Base-by-base conservation (phyloP, 306 rosid genomes). In the Dryas alaskensis region DNA sequence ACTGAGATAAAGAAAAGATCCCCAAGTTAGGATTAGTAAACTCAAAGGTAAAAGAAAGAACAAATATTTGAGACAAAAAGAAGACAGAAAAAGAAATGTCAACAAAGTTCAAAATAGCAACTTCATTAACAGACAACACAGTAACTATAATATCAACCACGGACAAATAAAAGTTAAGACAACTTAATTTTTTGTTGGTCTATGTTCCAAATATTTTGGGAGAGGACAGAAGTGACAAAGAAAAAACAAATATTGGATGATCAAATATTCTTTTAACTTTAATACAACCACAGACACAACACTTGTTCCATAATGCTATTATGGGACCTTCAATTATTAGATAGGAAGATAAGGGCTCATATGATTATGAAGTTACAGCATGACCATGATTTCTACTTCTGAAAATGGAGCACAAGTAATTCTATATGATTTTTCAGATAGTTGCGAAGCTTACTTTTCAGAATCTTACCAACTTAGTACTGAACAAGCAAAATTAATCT, bases 1-100 rank as follows among this genome's bases (percentile, higher is more conserved):
- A 81, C 99, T 95, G 82, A 44, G 31, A 72, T 22, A 42, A 77
- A 78, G 81, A 75, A 48, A 51, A 80, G 13, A 51, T 60, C 22
- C 80, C 52, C 76, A 80, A 66, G 31, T 62, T 31, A 73, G 76
- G 59, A 66, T 86, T 61, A 86, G 86, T 42, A 79, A 58, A 73
- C 87, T 72, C 80, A 67, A 66, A 57, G n/a, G 37, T 54, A 6
- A 44, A 76, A 14, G 4, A 10, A 1, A 22, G 52, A 0, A 13
- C 2, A 50, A 74, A 43, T 45, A 51, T 27, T 22, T 37, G n/a
- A 54, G 63, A 13, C 11, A 76, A 10, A 60, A 39, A 22, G 31
- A 27, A 45, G 55, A 47, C 16, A 37, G 55, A 47, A 10, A 65
- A 57, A 37, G 27, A 8, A 4, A 69, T 7, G 37, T 37, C 39